These are phyloP conservation scores for Hyaloscypha bicolor DNA, from an alignment of 495 filamentous ascomycete genomes.

Conservation along the genomic window DNA sequence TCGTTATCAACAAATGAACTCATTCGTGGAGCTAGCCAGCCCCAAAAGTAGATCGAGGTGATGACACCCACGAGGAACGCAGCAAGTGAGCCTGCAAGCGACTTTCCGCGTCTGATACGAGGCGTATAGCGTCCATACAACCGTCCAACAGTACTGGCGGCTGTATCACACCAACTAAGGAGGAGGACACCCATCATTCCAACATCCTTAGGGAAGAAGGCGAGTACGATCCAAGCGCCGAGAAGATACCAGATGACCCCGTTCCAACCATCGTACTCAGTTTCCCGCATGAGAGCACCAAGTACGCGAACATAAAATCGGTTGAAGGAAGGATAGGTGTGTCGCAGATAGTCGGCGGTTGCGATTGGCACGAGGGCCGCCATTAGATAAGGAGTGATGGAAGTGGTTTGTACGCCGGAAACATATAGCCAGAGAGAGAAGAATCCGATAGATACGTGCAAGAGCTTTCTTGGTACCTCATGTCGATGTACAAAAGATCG, in stretches of 20 bases:
- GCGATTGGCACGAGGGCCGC: slow-evolving; percentile 85
- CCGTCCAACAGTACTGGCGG: slow-evolving; percentile 89
- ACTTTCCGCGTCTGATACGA: slow-evolving; percentile 83
- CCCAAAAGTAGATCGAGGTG: slow-evolving; percentile 87
- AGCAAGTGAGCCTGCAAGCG: slow-evolving; percentile 82
- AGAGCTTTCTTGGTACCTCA: slow-evolving; percentile 73
- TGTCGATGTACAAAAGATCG: slow-evolving; percentile 74
- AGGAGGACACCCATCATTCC: slow-evolving; percentile 85
- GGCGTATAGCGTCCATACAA: slow-evolving; percentile 87
- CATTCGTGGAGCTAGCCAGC: slow-evolving; percentile 71
- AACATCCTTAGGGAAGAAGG: slow-evolving; percentile 93
- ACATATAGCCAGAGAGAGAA: slow-evolving; percentile 82
- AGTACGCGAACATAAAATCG: slow-evolving; percentile 80
- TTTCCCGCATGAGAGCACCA: slow-evolving; percentile 94
- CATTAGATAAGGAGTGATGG: slow-evolving; percentile 84
- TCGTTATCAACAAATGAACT: slow-evolving; percentile 68
- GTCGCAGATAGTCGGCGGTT: slow-evolving; percentile 77
- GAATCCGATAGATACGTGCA: slow-evolving; percentile 96
- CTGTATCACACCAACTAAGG: slow-evolving; percentile 97
- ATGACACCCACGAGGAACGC: slow-evolving; percentile 78
- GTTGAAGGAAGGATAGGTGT: slow-evolving; percentile 80
- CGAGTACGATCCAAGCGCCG: slow-evolving; percentile 82
- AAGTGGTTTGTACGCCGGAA: slow-evolving; percentile 66
- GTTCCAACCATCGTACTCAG: slow-evolving; percentile 89
- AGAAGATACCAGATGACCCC: slow-evolving; percentile 96